Conservation (phyloP, 2,329 filamentous ascomycete genomes). For the Herpomyces periplanetae region DNA sequence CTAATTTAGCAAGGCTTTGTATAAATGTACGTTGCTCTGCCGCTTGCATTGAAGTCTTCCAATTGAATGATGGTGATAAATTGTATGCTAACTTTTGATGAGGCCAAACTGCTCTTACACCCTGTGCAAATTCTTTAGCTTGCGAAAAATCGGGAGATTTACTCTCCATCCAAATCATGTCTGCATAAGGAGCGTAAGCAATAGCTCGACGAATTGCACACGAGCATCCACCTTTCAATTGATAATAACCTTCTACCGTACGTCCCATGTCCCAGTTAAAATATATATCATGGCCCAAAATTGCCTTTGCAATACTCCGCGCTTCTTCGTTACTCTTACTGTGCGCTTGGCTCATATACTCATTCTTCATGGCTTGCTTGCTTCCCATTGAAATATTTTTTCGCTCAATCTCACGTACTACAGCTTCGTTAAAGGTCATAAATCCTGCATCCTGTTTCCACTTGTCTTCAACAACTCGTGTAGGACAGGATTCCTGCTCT, state of each 20-base stretch:
- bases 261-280: constrained; percentile 87
- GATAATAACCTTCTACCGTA: constrained; percentile 78
- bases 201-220: constrained; percentile 65
- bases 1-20: constrained; percentile 38
- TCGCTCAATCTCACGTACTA: too few relatives aligned
- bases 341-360: constrained; percentile 25
- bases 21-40: constrained; percentile 93
- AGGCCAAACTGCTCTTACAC: constrained; percentile 73
- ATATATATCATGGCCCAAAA: constrained; percentile 42
- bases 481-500: too few relatives aligned
- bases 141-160: constrained; percentile 71
- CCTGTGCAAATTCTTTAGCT: constrained; percentile 64
- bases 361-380: constrained; percentile 22
- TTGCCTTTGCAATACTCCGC: constrained; percentile 29
- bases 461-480: constrained; percentile 66
- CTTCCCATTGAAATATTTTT: constrained; percentile 38
- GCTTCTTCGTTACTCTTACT: constrained; percentile 60
- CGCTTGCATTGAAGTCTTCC: constrained; percentile 79
- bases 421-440: constrained; percentile 63
- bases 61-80: constrained; percentile 95
- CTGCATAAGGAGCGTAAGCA: constrained; percentile 66
- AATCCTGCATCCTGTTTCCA: constrained; percentile 45
- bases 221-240: constrained; percentile 58
- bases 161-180: constrained; percentile 98
- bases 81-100: constrained; percentile 98